A percentile compares a stretch with the other conserved stretches of the same genome.
These are phyloP conservation scores for Suillus luteus DNA, from an alignment of 768 basidiomycete species.

Conservation along the genomic window DNA sequence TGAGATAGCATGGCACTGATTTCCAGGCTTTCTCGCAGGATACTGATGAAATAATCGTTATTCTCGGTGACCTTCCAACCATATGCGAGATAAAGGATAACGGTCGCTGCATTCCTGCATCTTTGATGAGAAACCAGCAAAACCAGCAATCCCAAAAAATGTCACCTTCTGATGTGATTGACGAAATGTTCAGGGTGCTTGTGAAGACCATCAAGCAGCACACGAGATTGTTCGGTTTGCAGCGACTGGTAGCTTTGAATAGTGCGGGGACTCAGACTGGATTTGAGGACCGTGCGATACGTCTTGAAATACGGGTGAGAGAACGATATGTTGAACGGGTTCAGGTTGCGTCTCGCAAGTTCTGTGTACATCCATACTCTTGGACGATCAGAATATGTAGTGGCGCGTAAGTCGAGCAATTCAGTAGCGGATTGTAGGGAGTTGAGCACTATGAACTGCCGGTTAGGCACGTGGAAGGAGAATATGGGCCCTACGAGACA, in stretches of 20 bases:
- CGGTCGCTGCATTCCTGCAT: not conserved
- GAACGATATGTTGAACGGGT: not conserved
- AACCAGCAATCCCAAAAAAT: too few species aligned
- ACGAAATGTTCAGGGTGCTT: not conserved
- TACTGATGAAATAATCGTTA: not conserved
- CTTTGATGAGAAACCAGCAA: not conserved
- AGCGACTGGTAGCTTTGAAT: constrained; percentile 1
- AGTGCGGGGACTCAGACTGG: not conserved
- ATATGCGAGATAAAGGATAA: constrained; percentile 1
- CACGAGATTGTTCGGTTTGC: not conserved
- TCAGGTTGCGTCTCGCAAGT: constrained; percentile 1
- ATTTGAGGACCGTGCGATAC: not conserved
- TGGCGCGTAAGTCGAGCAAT: not conserved
- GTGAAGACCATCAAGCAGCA: not conserved
- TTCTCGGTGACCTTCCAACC: constrained; percentile 3
- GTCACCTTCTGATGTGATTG: not conserved
- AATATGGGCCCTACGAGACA: constrained; percentile 3
- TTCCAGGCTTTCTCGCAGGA: not conserved
- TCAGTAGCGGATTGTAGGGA: not conserved
- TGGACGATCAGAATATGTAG: constrained; percentile 8
- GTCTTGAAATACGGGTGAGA: constrained; percentile 4
- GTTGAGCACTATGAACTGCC: not conserved
- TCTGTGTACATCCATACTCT: not conserved
- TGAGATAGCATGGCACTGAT: not conserved
- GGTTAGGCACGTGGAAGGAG: not conserved